Conservation (phyloP, 306 rosid species). For the Dalbergia cochinchinensis region DNA sequence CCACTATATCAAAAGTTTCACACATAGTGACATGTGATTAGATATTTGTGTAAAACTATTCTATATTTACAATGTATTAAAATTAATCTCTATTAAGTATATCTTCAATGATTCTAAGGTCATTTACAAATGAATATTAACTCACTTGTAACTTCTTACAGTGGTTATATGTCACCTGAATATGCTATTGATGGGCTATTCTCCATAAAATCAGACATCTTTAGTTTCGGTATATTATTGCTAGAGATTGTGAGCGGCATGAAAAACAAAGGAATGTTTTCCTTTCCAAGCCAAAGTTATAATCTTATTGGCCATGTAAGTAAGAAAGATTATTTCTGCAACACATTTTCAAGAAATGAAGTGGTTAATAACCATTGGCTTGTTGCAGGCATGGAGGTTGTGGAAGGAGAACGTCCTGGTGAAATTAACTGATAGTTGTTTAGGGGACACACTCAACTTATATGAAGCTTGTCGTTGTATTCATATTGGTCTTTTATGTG, state of each 20-base stretch:
- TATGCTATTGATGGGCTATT: conserved; percentile 32
- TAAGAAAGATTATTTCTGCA: neutral
- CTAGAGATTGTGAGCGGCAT: conserved; percentile 46
- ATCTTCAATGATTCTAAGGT: neutral
- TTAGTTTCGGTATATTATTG: conserved; percentile 39
- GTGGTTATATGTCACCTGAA: conserved; percentile 52
- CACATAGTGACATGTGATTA: too few relatives aligned
- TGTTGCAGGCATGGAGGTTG: conserved; percentile 48
- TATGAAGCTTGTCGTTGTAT: conserved; percentile 53
- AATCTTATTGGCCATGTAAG: conserved; percentile 49
- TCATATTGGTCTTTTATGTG: conserved; percentile 63
- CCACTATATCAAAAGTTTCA: too few relatives aligned
- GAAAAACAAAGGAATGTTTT: conserved; percentile 28
- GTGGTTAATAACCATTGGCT: too few relatives aligned
- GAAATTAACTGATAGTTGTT: conserved; percentile 41
- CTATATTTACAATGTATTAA: too few relatives aligned
- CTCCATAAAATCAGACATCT: conserved; percentile 46
- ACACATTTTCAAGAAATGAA: too few relatives aligned
- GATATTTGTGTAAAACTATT: too few relatives aligned
- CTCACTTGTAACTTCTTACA: neutral
- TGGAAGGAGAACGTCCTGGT: conserved; percentile 40
- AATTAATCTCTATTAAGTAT: conserved; percentile 3
- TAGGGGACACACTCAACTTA: neutral
- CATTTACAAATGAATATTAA: neutral
- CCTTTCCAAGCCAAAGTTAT: conserved; percentile 12